Conservation (phyloP, 2,329 filamentous ascomycete species). For the Blumeriella jaapii region DNA sequence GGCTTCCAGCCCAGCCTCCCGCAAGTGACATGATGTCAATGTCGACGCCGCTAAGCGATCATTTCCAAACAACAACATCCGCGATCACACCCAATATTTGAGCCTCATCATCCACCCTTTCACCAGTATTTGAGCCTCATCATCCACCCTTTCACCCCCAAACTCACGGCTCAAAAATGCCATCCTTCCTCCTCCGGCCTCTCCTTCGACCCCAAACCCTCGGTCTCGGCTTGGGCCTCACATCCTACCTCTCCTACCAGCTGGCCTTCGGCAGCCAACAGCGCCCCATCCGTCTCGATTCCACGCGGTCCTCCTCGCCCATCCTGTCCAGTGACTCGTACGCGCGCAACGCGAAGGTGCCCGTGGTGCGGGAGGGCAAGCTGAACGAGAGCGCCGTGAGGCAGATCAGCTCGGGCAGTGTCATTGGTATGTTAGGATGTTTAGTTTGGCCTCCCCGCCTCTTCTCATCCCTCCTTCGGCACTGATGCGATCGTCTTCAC, state of each 20-base stretch:
- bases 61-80: no score
- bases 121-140: no score
- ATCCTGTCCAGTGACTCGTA: conserved; percentile 12
- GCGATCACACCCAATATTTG: no score
- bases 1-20: no score
- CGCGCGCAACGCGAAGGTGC: conserved; percentile 23
- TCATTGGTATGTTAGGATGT: conserved; percentile 21
- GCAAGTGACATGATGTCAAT: no score
- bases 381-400: conserved; percentile 23
- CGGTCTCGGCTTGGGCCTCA: conserved; percentile 28
- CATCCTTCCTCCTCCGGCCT: conserved; percentile 24
- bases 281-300: conserved; percentile 26
- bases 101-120: background rate
- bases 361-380: conserved; percentile 12
- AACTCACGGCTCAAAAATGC: conserved; percentile 14
- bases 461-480: background rate
- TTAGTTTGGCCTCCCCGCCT: background rate
- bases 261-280: conserved; percentile 17
- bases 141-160: background rate
- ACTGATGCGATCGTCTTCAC: no score
- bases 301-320: conserved; percentile 6
- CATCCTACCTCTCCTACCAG: conserved; percentile 22
- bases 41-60: no score
- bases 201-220: conserved; percentile 22
- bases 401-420: conserved; percentile 25